Evolutionary conservation across 371 early-diverging fungal species (phyloP), one percentile per base, ranked within the genome.

Genomic region (Mucor irregularis): DNA sequence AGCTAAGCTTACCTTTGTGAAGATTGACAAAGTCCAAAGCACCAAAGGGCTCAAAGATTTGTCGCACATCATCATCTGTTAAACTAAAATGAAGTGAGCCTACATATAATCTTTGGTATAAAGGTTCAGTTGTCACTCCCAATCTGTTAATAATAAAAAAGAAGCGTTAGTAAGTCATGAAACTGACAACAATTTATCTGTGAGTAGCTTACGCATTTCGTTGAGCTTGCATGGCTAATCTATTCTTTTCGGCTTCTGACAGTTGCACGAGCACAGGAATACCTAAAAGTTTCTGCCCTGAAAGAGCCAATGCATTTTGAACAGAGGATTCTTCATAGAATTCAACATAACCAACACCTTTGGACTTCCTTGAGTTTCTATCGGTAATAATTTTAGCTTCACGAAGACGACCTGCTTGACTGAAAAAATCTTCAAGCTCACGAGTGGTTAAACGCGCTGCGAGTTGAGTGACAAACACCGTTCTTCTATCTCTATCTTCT

Each of bases 171-270:
- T 47, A 5, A 40, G 21, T 47, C 10, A 21, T 14, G 5, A 35
- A 35, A 14, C 13, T n/a, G 16, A 25, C 29, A 30, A 40, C 21
- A 22, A 26, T 39, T 29, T 14, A 53, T 28, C 24, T 30, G 21
- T 7, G 0, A 30, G 4, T 3, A 26, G 76, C 84, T 60, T 78
- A 84, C 84, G 73, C 74, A 37, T 76, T 73, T 31, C 74, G 66
- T 53, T 78, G 77, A 19, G 82, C 80, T 56, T 80, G 76, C 39
- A 80, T 62, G 11, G 89, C 85, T 30, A 87, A 60, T 43, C 92
- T 75, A 72, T 97, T 96, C 79, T 96, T 95, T 68, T 98, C 96
- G 6, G 96, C 87, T 61, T 96, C 97, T 4, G 96, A 90, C 48
- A 81, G 78, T 69, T 93, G 91, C 30, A 97, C 94, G 54, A 94